Evolutionary conservation across 306 rosid genomes (phyloP).

Genomic region (Rosa lucieae): DNA sequence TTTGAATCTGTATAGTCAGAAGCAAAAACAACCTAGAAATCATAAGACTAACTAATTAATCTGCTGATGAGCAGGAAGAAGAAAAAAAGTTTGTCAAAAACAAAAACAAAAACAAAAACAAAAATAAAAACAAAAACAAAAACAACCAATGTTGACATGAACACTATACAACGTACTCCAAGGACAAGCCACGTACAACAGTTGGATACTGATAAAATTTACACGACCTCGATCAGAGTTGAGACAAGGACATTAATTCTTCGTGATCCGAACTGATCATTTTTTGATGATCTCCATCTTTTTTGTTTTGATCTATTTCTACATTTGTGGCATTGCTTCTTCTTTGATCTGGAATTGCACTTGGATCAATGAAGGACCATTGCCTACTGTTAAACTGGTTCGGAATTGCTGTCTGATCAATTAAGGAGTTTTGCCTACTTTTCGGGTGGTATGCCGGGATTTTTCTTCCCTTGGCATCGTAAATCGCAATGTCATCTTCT

Average conservation of each 20-base stretch:
- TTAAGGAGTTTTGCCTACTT: constrained; percentile 38
- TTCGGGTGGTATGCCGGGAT: constrained; percentile 64
- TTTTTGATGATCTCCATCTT: neutral
- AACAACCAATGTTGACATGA: neutral
- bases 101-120: no score
- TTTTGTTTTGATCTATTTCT: constrained; percentile 5
- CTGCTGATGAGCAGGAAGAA: neutral
- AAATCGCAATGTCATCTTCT: constrained; percentile 45
- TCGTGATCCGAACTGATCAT: neutral
- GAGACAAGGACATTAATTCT: constrained; percentile 6
- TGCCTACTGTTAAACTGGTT: constrained; percentile 30
- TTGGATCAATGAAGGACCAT: constrained; percentile 14
- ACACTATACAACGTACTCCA: neutral
- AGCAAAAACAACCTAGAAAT: neutral
- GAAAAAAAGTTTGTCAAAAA: no score
- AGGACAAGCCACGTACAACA: neutral
- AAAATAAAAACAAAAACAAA: neutral
- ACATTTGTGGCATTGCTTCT: neutral
- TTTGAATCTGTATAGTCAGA: no score
- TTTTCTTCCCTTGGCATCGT: constrained; percentile 59
- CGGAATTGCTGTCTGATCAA: constrained; percentile 35
- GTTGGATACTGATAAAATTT: neutral
- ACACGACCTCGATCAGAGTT: neutral
- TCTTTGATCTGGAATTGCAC: constrained; percentile 8
- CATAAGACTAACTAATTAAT: neutral